Evolutionary conservation across 2,329 filamentous ascomycete species (phyloP).

Genomic region (Microdochium bolleyi): DNA sequence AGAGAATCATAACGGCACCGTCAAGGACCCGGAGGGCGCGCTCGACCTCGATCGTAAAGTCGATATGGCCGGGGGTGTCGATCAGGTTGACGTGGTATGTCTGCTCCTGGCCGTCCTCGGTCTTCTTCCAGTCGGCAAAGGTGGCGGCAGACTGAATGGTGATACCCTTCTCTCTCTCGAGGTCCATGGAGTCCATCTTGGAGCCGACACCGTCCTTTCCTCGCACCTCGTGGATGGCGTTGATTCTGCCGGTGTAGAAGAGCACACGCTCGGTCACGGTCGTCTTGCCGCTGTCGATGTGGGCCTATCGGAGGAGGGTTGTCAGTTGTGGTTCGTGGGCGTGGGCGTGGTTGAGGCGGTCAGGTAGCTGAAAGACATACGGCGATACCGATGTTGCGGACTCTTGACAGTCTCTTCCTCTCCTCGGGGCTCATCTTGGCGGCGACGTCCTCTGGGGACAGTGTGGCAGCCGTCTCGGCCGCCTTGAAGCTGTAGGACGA

Average conservation of each 20-base stretch:
- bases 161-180: conserved; percentile 97
- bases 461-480: conserved; percentile 43
- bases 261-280: conserved; percentile 94
- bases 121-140: conserved; percentile 94
- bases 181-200: conserved; percentile 99
- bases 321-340: conserved; percentile 5
- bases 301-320: conserved; percentile 52
- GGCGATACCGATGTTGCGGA: conserved; percentile 97
- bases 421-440: conserved; percentile 77
- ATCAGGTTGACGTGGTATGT: conserved; percentile 98
- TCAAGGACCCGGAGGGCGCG: conserved; percentile 89
- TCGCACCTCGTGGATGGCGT: conserved; percentile 92
- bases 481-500: conserved; percentile 33
- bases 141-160: conserved; percentile 98
- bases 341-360: conserved; percentile 1
- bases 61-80: conserved; percentile 96
- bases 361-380: conserved; percentile 38
- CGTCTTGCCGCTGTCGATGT: conserved; percentile 98
- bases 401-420: conserved; percentile 65
- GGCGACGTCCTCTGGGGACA: conserved; percentile 56
- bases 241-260: conserved; percentile 96
- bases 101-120: conserved; percentile 73
- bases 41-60: conserved; percentile 99
- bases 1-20: conserved; percentile 96
- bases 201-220: conserved; percentile 91